Conservation (phyloP, 768 basidiomycete species). For the Boletus pseudopeckii region DNA sequence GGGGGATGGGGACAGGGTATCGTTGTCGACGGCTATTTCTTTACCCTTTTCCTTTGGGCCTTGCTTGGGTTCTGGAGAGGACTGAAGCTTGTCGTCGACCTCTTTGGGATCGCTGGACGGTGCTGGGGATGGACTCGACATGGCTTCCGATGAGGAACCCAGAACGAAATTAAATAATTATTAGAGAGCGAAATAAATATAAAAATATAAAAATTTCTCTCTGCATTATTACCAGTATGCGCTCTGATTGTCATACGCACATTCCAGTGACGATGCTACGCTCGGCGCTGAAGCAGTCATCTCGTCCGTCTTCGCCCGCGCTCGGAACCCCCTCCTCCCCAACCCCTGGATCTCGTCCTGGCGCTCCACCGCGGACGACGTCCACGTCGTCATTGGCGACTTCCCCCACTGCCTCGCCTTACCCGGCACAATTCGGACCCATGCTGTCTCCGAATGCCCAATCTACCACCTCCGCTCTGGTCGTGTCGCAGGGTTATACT, state of each 20-base stretch:
- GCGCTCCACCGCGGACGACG: constrained; percentile 10
- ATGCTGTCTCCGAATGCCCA: constrained; percentile 16
- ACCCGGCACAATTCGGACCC: constrained; percentile 15
- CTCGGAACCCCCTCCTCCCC: constrained; percentile 24
- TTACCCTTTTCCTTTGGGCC: constrained; percentile 2
- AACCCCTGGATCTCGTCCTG: constrained; percentile 9
- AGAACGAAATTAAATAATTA: not conserved
- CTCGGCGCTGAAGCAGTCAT: constrained; percentile 52
- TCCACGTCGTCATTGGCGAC: constrained; percentile 18
- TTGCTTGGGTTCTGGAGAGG: constrained; percentile 5
- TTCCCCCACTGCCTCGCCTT: constrained; percentile 20
- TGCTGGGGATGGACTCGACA: constrained; percentile 18
- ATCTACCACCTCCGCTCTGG: constrained; percentile 13
- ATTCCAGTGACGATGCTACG: constrained; percentile 35
- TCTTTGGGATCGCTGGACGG: constrained; percentile 2
- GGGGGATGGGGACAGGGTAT: not conserved
- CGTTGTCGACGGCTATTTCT: constrained; percentile 1
- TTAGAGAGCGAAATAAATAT: constrained; percentile 1
- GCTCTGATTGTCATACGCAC: constrained; percentile 11
- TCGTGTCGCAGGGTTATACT: constrained; percentile 34
- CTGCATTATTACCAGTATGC: too few species aligned
- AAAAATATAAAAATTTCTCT: not conserved
- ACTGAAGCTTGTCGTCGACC: too few species aligned
- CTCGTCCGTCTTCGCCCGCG: constrained; percentile 24
- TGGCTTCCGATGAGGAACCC: not conserved